A percentile compares a stretch with the other conserved stretches of the same genome.
phyloP scores from a whole-genome alignment of 345 rosid genomes.

The Salix purpurea region DNA sequence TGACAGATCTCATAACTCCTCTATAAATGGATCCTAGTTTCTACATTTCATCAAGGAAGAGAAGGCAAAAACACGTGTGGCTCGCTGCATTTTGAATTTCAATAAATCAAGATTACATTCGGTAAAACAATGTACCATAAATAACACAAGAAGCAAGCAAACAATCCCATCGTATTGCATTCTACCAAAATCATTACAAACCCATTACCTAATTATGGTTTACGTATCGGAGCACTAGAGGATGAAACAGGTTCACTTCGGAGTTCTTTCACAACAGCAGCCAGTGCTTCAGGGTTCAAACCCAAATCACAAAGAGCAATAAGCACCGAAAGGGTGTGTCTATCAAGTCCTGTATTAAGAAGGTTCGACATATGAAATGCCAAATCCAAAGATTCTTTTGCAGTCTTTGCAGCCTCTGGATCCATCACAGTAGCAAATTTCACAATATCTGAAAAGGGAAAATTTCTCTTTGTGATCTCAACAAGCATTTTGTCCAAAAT shows the following conservation, averaged over 20 bases:
- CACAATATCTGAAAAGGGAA: background rate
- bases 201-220: background rate
- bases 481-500: background rate
- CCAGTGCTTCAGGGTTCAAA: constrained; percentile 14
- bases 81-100: background rate
- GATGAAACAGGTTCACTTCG: background rate
- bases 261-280: constrained; percentile 8
- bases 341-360: constrained; percentile 8
- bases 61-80: background rate
- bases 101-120: background rate
- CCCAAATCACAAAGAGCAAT: constrained; percentile 12
- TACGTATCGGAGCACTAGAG: background rate
- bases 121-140: too few relatives aligned
- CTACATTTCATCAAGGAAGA: background rate
- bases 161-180: background rate
- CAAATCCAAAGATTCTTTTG: constrained; percentile 11
- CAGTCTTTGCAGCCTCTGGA: constrained; percentile 5
- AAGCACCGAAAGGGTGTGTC: constrained; percentile 12
- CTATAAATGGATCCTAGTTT: background rate
- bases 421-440: background rate
- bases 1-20: background rate
- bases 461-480: background rate
- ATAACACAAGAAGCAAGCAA: background rate
- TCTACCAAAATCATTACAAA: background rate
- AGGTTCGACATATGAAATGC: constrained; percentile 8